A percentile compares a stretch with the other conserved stretches of the same genome.
phyloP scores from a whole-genome alignment of 1,139 yeast species.

The Spathaspora sp. region DNA sequence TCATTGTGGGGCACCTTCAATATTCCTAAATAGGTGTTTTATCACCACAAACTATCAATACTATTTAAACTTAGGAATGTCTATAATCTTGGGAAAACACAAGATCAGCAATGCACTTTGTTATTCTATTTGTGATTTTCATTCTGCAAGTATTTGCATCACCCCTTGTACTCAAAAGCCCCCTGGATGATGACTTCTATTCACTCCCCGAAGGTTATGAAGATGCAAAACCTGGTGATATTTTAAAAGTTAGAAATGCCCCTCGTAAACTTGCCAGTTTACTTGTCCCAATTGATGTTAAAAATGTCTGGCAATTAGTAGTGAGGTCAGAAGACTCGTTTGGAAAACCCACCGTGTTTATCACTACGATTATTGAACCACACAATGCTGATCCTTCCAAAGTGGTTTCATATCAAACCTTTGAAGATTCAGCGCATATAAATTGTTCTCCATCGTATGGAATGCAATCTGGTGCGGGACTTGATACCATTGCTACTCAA shows the following conservation, averaged over 20 bases:
- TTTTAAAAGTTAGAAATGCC: constrained; percentile 24
- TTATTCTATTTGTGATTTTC: neutral
- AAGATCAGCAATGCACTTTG: too few species aligned
- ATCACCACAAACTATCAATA: too few species aligned
- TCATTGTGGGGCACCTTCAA: too few species aligned
- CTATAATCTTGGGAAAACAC: too few species aligned
- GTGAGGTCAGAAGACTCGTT: constrained; percentile 31
- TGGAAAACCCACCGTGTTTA: constrained; percentile 31
- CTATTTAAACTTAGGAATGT: too few species aligned
- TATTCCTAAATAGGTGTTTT: too few species aligned
- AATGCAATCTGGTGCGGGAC: constrained; percentile 12
- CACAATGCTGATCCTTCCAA: constrained; percentile 22
- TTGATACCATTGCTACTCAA: constrained; percentile 14
- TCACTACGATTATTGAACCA: constrained; percentile 34
- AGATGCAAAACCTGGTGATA: constrained; percentile 22
- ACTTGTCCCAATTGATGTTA: constrained; percentile 16
- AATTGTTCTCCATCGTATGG: constrained; percentile 18
- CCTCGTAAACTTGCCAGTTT: constrained; percentile 20
- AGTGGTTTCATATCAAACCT: constrained; percentile 21
- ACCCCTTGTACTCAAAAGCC: constrained; percentile 7
- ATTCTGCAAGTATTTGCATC: neutral
- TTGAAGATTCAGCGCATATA: constrained; percentile 15
- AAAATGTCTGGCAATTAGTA: constrained; percentile 31
- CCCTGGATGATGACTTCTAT: constrained; percentile 29
- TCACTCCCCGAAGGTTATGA: constrained; percentile 26